Percentiles rank a stretch among this genome's conserved stretches.
Evolutionary conservation across 306 rosid species (phyloP).

Genomic region (Astragalus membranaceus): DNA sequence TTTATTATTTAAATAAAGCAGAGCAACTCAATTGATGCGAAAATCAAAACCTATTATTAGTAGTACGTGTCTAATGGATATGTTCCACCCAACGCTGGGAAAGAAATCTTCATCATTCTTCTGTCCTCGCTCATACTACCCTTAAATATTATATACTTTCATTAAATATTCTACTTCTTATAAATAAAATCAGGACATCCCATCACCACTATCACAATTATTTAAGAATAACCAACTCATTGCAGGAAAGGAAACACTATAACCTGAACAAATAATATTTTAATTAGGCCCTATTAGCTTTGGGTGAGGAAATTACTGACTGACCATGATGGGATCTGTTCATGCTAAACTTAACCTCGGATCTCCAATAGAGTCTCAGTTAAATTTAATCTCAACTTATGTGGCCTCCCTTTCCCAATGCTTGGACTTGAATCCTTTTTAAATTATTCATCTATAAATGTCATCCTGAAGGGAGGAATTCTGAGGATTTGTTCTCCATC

Average conservation of each 20-base stretch:
- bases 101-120: constrained; percentile 4
- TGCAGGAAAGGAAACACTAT: background rate
- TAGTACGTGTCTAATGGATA: constrained; percentile 20
- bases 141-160: no score
- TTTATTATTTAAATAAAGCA: background rate
- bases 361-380: no score
- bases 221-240: no score
- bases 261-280: background rate
- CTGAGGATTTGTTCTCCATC: no score
- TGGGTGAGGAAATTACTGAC: no score
- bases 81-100: constrained; percentile 17
- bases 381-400: no score
- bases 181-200: background rate
- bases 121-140: background rate
- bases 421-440: no score
- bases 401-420: no score
- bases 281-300: background rate
- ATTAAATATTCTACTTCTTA: background rate
- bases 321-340: no score
- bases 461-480: no score
- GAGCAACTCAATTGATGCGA: constrained; percentile 11
- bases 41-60: constrained; percentile 20
- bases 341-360: no score
- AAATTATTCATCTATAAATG: no score
- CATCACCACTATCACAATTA: constrained; percentile 1